phyloP scores from a whole-genome alignment of 371 early-diverging fungal genomes.

The Zopfochytrium polystomum region DNA sequence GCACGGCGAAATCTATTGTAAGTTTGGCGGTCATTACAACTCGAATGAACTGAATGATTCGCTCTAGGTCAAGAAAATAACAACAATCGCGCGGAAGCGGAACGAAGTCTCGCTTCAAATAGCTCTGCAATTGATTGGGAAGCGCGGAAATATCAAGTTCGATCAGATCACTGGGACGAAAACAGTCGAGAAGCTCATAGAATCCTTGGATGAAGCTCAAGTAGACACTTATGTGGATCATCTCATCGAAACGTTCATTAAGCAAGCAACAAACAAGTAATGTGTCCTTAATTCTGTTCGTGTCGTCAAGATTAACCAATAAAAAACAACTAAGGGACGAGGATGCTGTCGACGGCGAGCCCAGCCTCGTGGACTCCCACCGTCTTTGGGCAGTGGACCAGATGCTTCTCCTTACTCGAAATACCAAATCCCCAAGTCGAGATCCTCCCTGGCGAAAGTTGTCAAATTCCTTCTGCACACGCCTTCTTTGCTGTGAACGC shows the following conservation, averaged over 20 bases:
- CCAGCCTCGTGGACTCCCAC: slow-evolving; percentile 25
- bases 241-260: slow-evolving; percentile 63
- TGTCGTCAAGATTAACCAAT: too few species aligned
- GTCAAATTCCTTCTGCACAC: slow-evolving; percentile 64
- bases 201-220: slow-evolving; percentile 64
- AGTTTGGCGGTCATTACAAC: slow-evolving; percentile 23
- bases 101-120: slow-evolving; percentile 63
- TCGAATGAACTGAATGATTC: neutral
- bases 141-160: slow-evolving; percentile 67
- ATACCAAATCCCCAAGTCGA: slow-evolving; percentile 68
- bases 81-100: slow-evolving; percentile 34
- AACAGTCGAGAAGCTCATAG: slow-evolving; percentile 71
- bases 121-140: slow-evolving; percentile 69
- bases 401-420: slow-evolving; percentile 69
- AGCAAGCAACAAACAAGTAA: slow-evolving; percentile 26
- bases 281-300: neutral
- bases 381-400: slow-evolving; percentile 81
- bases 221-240: slow-evolving; percentile 69
- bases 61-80: slow-evolving; percentile 31
- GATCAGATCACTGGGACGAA: slow-evolving; percentile 71
- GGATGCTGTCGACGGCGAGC: slow-evolving; percentile 24
- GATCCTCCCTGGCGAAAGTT: slow-evolving; percentile 62
- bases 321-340: slow-evolving; percentile 1
- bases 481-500: slow-evolving; percentile 67
- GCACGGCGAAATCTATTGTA: slow-evolving; percentile 72